A percentile compares a stretch with the other conserved stretches of the same genome.
Conservation (phyloP, 371 early-diverging fungal species). For the Mortierella sp. region DNA sequence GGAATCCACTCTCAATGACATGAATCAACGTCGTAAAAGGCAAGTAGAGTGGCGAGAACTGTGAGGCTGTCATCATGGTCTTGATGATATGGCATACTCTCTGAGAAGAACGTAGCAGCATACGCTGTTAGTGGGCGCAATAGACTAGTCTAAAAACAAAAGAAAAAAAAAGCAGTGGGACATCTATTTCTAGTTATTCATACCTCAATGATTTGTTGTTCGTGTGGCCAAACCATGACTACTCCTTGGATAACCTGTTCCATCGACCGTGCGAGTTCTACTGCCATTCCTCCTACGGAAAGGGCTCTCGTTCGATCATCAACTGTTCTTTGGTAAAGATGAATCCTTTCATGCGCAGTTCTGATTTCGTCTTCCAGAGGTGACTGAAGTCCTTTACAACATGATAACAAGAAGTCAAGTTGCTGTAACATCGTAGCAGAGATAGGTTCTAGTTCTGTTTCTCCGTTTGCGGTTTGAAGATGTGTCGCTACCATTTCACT, state of each 20-base stretch:
- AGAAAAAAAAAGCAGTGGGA: neutral
- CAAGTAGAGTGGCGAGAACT: slow-evolving; percentile 62
- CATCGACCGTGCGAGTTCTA: slow-evolving; percentile 47
- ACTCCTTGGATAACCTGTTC: slow-evolving; percentile 48
- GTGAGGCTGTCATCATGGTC: slow-evolving; percentile 63
- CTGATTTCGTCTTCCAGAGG: slow-evolving; percentile 50
- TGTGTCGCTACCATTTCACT: slow-evolving; percentile 12
- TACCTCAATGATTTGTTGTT: slow-evolving; percentile 44
- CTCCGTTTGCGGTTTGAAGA: slow-evolving; percentile 16
- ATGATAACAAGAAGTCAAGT: slow-evolving; percentile 38
- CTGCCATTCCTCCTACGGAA: slow-evolving; percentile 27
- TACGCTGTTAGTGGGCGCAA: neutral
- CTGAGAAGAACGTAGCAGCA: slow-evolving; percentile 12
- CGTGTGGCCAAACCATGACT: slow-evolving; percentile 50
- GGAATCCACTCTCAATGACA: slow-evolving; percentile 61
- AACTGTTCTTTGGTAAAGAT: slow-evolving; percentile 26
- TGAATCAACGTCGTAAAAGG: slow-evolving; percentile 57
- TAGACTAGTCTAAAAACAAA: neutral
- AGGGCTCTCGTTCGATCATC: slow-evolving; percentile 20
- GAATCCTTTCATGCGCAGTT: slow-evolving; percentile 34
- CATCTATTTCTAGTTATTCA: neutral
- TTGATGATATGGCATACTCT: slow-evolving; percentile 65
- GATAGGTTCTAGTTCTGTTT: slow-evolving; percentile 39
- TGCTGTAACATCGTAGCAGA: slow-evolving; percentile 49
- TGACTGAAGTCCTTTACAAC: slow-evolving; percentile 45